These are phyloP conservation scores for Nicotiana tabacum DNA, from an alignment of 257 asterid species.

Conservation along the genomic window DNA sequence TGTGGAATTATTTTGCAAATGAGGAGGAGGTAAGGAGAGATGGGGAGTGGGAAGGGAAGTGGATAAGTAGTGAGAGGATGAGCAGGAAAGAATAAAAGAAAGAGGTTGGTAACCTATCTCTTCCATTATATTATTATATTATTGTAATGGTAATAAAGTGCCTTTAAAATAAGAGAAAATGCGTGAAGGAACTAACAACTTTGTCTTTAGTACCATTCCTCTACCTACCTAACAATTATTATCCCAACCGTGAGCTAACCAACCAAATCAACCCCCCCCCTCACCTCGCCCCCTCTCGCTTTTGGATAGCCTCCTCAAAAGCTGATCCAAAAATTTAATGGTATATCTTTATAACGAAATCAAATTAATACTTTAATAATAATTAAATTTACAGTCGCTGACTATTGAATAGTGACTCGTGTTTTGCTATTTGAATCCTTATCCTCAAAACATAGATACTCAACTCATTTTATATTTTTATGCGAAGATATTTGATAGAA, in stretches of 20 bases:
- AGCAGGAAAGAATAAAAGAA: constrained; percentile 37
- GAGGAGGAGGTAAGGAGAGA: background rate
- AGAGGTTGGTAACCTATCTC: constrained; percentile 36
- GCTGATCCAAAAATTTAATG: too few species aligned
- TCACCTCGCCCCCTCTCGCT: too few species aligned
- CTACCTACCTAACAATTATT: constrained; percentile 49
- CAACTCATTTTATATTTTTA: too few species aligned
- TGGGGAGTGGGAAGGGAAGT: constrained; percentile 8
- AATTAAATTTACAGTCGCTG: too few species aligned
- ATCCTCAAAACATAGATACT: too few species aligned
- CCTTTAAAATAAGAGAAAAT: constrained; percentile 12
- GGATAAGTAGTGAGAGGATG: constrained; percentile 80
- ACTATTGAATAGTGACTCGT: too few species aligned
- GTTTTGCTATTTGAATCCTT: too few species aligned
- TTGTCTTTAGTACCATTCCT: constrained; percentile 19
- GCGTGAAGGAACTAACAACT: constrained; percentile 31
- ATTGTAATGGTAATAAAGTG: background rate
- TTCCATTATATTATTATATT: constrained; percentile 13
- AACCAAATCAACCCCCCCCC: too few species aligned
- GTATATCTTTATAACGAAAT: too few species aligned
- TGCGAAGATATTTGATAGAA: too few species aligned
- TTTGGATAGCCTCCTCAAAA: too few species aligned
- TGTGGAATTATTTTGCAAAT: background rate
- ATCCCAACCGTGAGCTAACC: constrained; percentile 40
- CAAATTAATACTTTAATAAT: too few species aligned